phyloP scores from a whole-genome alignment of 1,139 yeast species.

The Nakaseomyces bracarensis region DNA sequence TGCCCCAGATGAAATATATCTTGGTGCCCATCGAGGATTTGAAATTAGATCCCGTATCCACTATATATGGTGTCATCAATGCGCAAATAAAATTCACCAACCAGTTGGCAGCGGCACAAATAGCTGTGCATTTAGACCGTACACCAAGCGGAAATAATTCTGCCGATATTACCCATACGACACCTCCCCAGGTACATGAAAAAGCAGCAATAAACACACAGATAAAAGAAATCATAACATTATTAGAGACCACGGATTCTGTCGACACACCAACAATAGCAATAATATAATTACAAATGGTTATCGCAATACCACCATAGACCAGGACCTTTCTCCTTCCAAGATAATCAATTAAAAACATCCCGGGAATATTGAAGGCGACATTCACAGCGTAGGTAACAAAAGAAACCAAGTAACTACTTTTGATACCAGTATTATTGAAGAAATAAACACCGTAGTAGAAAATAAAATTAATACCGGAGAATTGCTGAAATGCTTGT shows the following conservation, averaged over 20 bases:
- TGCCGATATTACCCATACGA: conserved; percentile 68
- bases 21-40: conserved; percentile 58
- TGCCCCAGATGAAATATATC: conserved; percentile 70
- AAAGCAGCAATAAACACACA: conserved; percentile 73
- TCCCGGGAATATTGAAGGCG: conserved; percentile 61
- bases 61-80: conserved; percentile 61
- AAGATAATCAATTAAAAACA: conserved; percentile 54
- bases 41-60: conserved; percentile 48
- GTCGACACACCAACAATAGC: conserved; percentile 59
- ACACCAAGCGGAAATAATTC: conserved; percentile 75
- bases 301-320: conserved; percentile 60
- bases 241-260: conserved; percentile 44
- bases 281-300: conserved; percentile 50
- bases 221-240: conserved; percentile 69
- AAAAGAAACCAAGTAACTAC: conserved; percentile 58
- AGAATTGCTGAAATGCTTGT: conserved; percentile 67
- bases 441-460: conserved; percentile 74
- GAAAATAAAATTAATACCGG: conserved; percentile 72
- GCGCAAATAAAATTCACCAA: conserved; percentile 70
- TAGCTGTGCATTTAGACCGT: conserved; percentile 71
- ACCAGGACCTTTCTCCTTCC: conserved; percentile 58
- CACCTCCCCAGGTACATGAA: conserved; percentile 86
- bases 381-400: conserved; percentile 68
- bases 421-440: conserved; percentile 48
- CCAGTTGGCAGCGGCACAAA: conserved; percentile 77